These are phyloP conservation scores for Neoascochyta sp. DNA, from an alignment of 2,329 filamentous ascomycete genomes.

Conservation along the genomic window DNA sequence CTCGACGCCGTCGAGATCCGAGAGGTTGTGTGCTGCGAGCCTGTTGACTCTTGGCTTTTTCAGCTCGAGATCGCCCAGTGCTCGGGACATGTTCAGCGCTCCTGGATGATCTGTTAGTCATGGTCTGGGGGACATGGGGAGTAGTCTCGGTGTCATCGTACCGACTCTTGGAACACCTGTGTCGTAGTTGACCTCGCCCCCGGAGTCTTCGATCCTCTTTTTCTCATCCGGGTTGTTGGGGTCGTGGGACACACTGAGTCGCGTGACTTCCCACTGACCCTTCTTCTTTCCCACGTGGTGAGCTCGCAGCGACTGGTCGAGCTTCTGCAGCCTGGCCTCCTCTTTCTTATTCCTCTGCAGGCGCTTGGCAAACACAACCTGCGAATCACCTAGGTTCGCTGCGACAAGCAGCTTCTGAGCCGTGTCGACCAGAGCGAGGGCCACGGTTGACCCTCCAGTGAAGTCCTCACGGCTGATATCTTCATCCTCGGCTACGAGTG, in stretches of 20 bases:
- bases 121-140: background rate
- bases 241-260: constrained; percentile 17
- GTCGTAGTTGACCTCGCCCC: constrained; percentile 19
- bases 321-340: constrained; percentile 4
- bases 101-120: constrained; percentile 5
- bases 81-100: constrained; percentile 25
- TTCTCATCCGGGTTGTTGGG: constrained; percentile 18
- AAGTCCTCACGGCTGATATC: constrained; percentile 16
- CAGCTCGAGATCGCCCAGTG: constrained; percentile 20
- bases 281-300: constrained; percentile 8
- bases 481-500: constrained; percentile 17
- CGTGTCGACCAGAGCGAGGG: constrained; percentile 19
- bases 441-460: constrained; percentile 22
- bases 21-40: constrained; percentile 21
- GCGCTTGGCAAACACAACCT: constrained; percentile 15
- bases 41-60: constrained; percentile 24
- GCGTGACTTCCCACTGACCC: constrained; percentile 15
- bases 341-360: constrained; percentile 6
- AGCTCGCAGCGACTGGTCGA: constrained; percentile 5
- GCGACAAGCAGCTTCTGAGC: constrained; percentile 19
- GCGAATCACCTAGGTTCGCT: constrained; percentile 23
- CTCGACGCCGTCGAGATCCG: constrained; percentile 20
- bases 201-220: constrained; percentile 20
- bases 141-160: background rate
- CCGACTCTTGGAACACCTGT: constrained; percentile 18